Base-by-base conservation (phyloP, 1,284 basidiomycete genomes). In the Filobasidium uniguttulatum region DNA sequence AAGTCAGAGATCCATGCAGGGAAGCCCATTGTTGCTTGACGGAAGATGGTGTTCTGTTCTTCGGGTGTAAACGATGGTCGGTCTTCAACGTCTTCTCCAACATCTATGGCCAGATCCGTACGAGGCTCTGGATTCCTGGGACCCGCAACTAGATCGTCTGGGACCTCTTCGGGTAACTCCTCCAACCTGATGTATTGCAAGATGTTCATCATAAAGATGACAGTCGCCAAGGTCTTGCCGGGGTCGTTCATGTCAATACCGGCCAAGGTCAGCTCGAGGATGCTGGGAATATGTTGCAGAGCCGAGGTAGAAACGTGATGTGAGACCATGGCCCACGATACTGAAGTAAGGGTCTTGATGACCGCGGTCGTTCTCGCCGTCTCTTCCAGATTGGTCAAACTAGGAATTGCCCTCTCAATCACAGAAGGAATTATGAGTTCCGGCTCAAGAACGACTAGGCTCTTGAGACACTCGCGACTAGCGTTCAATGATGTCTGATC, bases 341-440 rank as follows among this genome's bases (percentile, higher is more conserved):
- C 78, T 1, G 81, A 81, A 17, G 84, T 78, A n/a, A 98, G 75
- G 61, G 87, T 84, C 50, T 83, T 87, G 48, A 96, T 77, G 26
- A 90, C 87, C 1, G 89, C 85, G 1, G 86, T 87, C 3, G 90
- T 94, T 23, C 90, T 75, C 64, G 93, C 87, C 0, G 90, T 94
- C 3, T 83, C 81, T 8, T 83, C 72, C 76, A 84, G 75, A 56
- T 89, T 84, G 2, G 81, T 82, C 2, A 43, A 26, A 43, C 40
- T 90, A 41, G 83, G 78, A 57, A 91, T 90, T 4, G 89, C 85
- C 26, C 91, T 79, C 61, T 97, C 90, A 34, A 99, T 75, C 7
- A 98, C 75, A 30, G 90, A 83, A 0, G 93, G 91, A 79, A 98
- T 83, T 58, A 98, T 78, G 36, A 96, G 71, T 22, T 77, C 75